phyloP scores from a whole-genome alignment of 192 early-diverging fungal genomes.

The Backusella westeae region DNA sequence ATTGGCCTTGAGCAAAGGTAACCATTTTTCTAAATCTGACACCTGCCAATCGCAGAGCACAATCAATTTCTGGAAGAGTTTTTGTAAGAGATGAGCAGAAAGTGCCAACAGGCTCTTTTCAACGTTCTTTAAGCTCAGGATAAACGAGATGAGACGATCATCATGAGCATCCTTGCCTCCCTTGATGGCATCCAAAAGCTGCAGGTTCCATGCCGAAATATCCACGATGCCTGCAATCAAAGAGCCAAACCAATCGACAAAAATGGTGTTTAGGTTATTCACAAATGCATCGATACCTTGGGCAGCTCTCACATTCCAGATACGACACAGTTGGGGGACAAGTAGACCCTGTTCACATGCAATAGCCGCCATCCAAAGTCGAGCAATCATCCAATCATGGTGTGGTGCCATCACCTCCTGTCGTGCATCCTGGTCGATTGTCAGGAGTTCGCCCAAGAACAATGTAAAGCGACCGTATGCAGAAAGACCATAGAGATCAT shows the following conservation, averaged over 20 bases:
- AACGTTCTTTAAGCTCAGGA: not conserved
- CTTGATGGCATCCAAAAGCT: not conserved
- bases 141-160: not conserved
- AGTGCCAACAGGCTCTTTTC: not conserved
- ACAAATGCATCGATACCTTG: conserved; percentile 20
- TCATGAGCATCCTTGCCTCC: not conserved
- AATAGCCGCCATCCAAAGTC: conserved; percentile 31
- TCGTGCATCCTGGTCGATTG: conserved; percentile 20
- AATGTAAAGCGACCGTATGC: conserved; percentile 44
- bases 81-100: conserved; percentile 3
- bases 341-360: conserved; percentile 36
- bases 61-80: not conserved
- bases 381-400: conserved; percentile 32
- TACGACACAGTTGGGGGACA: conserved; percentile 19
- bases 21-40: not conserved
- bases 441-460: conserved; percentile 43
- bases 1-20: not conserved
- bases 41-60: not conserved
- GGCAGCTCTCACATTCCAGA: conserved; percentile 11
- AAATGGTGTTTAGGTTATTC: not conserved
- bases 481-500: conserved; percentile 51
- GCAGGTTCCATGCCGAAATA: not conserved
- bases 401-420: conserved; percentile 32
- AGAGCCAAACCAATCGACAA: conserved; percentile 7
- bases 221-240: not conserved